Base-by-base conservation (phyloP, 2,329 filamentous ascomycete species). In the Elsinoe batatas region DNA sequence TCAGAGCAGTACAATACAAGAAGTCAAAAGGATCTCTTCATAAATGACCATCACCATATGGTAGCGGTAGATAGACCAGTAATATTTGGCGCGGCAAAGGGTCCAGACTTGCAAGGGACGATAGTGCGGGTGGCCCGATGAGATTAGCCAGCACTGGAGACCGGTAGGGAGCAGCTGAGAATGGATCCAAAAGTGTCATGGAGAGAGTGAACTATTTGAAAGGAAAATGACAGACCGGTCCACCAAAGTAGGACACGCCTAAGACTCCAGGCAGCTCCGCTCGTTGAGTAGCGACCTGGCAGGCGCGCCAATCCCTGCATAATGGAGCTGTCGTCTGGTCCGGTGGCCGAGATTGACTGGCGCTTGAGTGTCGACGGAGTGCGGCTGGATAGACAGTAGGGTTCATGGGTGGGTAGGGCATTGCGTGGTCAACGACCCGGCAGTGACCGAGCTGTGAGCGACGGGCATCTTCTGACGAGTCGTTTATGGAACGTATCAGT, bases 311-410 rank as follows among this genome's bases (percentile, higher is more conserved):
- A 51, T 51, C 47, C 47, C 47, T 51, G 47, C 47, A 51, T 51
- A 37, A n/a, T 51, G 47, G 47, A 51, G 35, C 47, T 51, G 35
- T 26, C 33, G 18, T 36, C 47, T 51, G 33, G 47, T 51, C 47
- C 33, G 47, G 47, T 51, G 47, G 47, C 47, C 47, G 47, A 51
- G 47, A 51, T 51, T 51, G 47, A 51, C 47, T 51, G 47, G 47
- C 47, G 47, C 47, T 51, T 51, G 47, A 51, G 17, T 17, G 35
- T 51, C 32, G 32, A 37, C 47, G 38, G 35, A 51, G 47, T 51
- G 35, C 47, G 33, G 47, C 47, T 51, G 47, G 32, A 20, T 5
- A 18, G 47, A 38, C 12, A 38, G 32, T 51, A 51, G 47, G 32
- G n/a, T 38, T 51, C n/a, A 15, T 51, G 47, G 33, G 33, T 51